phyloP scores from a whole-genome alignment of 768 basidiomycete species.

The Lentinula lateritia region DNA sequence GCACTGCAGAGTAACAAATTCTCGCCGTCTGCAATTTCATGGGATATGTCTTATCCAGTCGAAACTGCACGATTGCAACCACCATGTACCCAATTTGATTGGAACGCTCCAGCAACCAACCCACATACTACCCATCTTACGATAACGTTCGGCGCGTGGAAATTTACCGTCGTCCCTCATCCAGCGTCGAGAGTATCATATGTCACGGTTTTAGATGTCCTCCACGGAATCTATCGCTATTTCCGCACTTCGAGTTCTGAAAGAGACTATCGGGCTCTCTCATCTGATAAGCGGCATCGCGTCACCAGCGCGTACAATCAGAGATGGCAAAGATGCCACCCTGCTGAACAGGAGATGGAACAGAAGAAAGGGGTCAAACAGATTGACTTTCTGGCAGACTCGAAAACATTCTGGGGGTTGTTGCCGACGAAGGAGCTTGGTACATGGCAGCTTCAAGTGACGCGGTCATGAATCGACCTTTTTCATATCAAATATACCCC shows the following conservation, averaged over 20 bases:
- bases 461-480: slow-evolving; percentile 8
- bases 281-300: neutral
- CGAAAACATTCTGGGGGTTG: slow-evolving; percentile 24
- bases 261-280: neutral
- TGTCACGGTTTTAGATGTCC: slow-evolving; percentile 10
- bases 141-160: slow-evolving; percentile 4
- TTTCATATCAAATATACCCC: slow-evolving; percentile 13
- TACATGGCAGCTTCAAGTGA: slow-evolving; percentile 23
- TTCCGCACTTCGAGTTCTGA: neutral
- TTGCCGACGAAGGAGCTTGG: slow-evolving; percentile 17
- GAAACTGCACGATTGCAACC: neutral
- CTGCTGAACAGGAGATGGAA: slow-evolving; percentile 14
- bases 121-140: slow-evolving; percentile 4
- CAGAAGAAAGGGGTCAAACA: slow-evolving; percentile 32
- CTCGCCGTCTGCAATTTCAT: slow-evolving; percentile 4
- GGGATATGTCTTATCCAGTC: slow-evolving; percentile 12
- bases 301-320: slow-evolving; percentile 11
- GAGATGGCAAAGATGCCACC: slow-evolving; percentile 9
- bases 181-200: neutral
- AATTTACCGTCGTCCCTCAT: neutral
- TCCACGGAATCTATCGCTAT: slow-evolving; percentile 2
- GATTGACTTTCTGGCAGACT: slow-evolving; percentile 30
- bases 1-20: neutral
- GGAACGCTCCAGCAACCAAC: slow-evolving; percentile 3
- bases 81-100: neutral